These are phyloP conservation scores for Yarrowia galli DNA, from an alignment of 1,139 yeast genomes.

Conservation along the genomic window DNA sequence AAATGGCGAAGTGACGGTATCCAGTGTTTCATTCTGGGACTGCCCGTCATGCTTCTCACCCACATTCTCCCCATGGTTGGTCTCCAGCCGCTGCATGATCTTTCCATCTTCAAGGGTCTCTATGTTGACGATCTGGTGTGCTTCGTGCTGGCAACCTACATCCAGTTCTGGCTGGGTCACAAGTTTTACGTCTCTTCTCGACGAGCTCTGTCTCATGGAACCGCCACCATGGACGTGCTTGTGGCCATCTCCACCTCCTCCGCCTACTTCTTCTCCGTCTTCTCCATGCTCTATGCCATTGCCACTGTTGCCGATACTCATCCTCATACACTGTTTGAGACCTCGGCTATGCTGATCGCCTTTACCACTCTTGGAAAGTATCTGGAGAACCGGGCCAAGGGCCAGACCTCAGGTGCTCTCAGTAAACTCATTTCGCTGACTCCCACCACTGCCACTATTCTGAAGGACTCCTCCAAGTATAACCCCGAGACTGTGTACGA, in stretches of 20 bases:
- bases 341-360: conserved; percentile 80
- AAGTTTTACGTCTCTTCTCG: conserved; percentile 70
- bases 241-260: conserved; percentile 83
- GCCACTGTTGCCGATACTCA: conserved; percentile 49
- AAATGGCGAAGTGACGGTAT: conserved; percentile 70
- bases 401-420: conserved; percentile 89
- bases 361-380: conserved; percentile 90
- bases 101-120: conserved; percentile 46
- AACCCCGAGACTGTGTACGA: conserved; percentile 41
- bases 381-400: conserved; percentile 90
- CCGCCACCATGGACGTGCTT: conserved; percentile 96
- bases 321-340: conserved; percentile 84
- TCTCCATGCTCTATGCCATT: conserved; percentile 60
- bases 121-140: conserved; percentile 63
- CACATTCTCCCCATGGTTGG: conserved; percentile 55
- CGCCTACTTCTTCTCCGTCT: conserved; percentile 75
- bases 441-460: conserved; percentile 76
- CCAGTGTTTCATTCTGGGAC: conserved; percentile 61
- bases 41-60: conserved; percentile 68
- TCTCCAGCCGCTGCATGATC: conserved; percentile 44
- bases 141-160: conserved; percentile 64
- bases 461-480: conserved; percentile 45
- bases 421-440: conserved; percentile 79
- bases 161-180: conserved; percentile 72
- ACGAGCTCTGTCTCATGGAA: conserved; percentile 68